Conservation (phyloP, 1,139 yeast genomes). For the Debaryomyces robertsiae region DNA sequence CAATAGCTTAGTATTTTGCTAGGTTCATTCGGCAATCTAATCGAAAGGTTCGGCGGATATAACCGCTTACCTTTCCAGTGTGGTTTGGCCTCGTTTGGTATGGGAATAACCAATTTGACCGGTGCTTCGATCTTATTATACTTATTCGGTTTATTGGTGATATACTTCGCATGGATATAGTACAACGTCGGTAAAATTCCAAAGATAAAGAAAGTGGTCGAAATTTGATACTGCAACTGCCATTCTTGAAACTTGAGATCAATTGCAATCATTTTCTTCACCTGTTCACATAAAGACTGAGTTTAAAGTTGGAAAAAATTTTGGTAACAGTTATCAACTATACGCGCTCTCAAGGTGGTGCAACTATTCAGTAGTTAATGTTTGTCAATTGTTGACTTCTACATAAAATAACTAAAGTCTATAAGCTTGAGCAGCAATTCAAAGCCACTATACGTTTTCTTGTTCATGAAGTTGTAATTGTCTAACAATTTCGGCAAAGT, state of each 20-base stretch:
- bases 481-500: constrained; percentile 29
- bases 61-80: constrained; percentile 91
- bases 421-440: not conserved
- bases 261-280: constrained; percentile 42
- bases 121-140: constrained; percentile 50
- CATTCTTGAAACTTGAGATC: constrained; percentile 45
- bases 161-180: constrained; percentile 41
- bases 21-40: constrained; percentile 60
- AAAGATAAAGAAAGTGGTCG: constrained; percentile 47
- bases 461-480: constrained; percentile 22
- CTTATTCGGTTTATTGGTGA: constrained; percentile 42
- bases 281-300: too few species aligned
- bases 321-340: not conserved
- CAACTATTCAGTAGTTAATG: not conserved
- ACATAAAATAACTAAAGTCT: constrained; percentile 1
- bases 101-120: constrained; percentile 53
- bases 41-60: constrained; percentile 54
- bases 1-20: constrained; percentile 78
- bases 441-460: constrained; percentile 12
- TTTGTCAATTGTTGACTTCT: not conserved
- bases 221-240: constrained; percentile 53
- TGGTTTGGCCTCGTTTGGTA: constrained; percentile 84
- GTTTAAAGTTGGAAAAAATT: too few species aligned
- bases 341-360: not conserved
- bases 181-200: constrained; percentile 43